These are phyloP conservation scores for Phytophthora cryptogea DNA, from an alignment of 352 stramenopile genomes.

Conservation along the genomic window DNA sequence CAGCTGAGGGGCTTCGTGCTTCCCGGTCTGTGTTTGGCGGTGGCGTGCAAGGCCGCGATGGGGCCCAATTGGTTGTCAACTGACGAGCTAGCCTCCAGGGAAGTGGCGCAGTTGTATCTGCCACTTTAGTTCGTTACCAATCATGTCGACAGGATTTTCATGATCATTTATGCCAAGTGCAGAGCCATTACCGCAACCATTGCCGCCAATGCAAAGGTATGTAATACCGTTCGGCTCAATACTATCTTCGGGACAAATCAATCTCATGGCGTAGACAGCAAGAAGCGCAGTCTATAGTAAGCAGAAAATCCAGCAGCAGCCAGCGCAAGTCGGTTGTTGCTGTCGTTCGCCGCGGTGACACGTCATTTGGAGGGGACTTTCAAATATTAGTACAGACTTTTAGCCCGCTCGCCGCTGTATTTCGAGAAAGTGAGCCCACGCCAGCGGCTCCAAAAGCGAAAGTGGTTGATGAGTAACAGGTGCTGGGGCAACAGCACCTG, in stretches of 20 bases:
- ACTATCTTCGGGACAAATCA: too few relatives aligned
- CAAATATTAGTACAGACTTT: neutral
- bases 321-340: neutral
- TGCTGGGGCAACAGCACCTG: slow-evolving; percentile 3
- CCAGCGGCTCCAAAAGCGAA: slow-evolving; percentile 8
- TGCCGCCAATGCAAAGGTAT: neutral
- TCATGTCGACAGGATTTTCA: slow-evolving; percentile 2
- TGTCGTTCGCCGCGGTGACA: neutral
- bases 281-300: neutral
- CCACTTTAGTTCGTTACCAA: slow-evolving; percentile 3
- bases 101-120: neutral
- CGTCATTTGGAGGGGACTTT: slow-evolving; percentile 4
- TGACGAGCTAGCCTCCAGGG: slow-evolving; percentile 1
- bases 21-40: neutral
- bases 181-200: neutral
- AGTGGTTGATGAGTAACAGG: slow-evolving; percentile 8
- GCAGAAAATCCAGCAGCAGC: slow-evolving; percentile 17
- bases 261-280: too few relatives aligned
- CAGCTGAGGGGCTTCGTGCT: slow-evolving; percentile 24
- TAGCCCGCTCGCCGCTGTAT: slow-evolving; percentile 13
- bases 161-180: too few relatives aligned
- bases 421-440: slow-evolving; percentile 21
- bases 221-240: too few relatives aligned
- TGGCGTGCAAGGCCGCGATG: slow-evolving; percentile 2
- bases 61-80: slow-evolving; percentile 1